A percentile compares a stretch with the other conserved stretches of the same genome.
These are phyloP conservation scores for Antarctomyces pellizariae DNA, from an alignment of 495 filamentous ascomycete species.

Conservation along the genomic window DNA sequence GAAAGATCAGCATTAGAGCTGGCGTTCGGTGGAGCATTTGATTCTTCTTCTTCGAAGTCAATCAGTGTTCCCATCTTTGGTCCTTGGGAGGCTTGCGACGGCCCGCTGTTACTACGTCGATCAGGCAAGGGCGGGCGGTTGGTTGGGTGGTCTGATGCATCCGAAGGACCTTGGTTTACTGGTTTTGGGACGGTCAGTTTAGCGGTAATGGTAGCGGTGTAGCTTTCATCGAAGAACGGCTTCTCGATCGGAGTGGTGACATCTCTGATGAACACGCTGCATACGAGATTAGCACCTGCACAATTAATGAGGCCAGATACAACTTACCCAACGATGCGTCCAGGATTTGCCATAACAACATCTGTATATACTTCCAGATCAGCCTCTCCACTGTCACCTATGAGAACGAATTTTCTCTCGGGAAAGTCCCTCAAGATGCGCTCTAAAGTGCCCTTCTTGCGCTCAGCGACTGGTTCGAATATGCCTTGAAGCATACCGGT, in stretches of 20 bases:
- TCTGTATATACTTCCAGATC: conserved; percentile 96
- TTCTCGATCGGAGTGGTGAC: conserved; percentile 52
- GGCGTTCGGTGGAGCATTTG: conserved; percentile 1
- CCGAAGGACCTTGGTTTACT: conserved; percentile 1
- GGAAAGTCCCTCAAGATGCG: conserved; percentile 78
- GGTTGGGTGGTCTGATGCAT: conserved; percentile 9
- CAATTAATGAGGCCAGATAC: too few species aligned
- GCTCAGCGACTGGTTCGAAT: conserved; percentile 87
- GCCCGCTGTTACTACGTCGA: conserved; percentile 6
- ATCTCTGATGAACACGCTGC: conserved; percentile 86
- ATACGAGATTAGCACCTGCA: too few species aligned
- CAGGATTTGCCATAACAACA: conserved; percentile 60
- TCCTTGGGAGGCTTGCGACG: conserved; percentile 6
- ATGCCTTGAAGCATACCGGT: conserved; percentile 90
- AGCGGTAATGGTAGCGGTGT: conserved; percentile 2
- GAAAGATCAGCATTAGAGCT: too few species aligned
- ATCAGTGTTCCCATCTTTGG: conserved; percentile 12
- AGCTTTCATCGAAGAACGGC: conserved; percentile 43
- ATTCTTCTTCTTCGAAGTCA: conserved; percentile 12
- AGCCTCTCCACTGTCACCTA: conserved; percentile 89
- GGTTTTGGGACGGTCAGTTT: conserved; percentile 11
- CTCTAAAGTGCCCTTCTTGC: conserved; percentile 73
- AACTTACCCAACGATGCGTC: conserved; percentile 49
- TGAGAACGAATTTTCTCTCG: conserved; percentile 65
- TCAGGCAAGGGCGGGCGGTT: conserved; percentile 10